These are phyloP conservation scores for Candida sanyaensis DNA, from an alignment of 1,139 yeast species.

Conservation along the genomic window DNA sequence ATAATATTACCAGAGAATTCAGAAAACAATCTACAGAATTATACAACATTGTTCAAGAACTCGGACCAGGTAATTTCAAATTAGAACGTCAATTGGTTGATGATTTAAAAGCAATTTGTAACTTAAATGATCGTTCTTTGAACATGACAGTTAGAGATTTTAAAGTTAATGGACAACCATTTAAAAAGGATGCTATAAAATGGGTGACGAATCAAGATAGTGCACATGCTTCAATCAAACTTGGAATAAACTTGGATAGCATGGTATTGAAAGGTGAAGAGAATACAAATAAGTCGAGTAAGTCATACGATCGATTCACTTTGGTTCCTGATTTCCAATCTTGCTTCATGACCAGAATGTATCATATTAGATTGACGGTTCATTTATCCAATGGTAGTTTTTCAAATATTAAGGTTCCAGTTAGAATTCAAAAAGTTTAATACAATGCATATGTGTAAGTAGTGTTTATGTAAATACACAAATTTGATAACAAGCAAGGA, in stretches of 20 bases:
- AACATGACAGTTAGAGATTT: conserved; percentile 23
- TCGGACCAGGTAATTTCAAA: conserved; percentile 29
- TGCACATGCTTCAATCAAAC: conserved; percentile 11
- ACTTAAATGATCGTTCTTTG: conserved; percentile 28
- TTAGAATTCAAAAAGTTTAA: conserved; percentile 19
- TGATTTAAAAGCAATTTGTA: conserved; percentile 33
- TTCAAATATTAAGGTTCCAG: conserved; percentile 34
- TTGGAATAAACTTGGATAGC: conserved; percentile 13
- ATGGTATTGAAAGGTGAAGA: conserved; percentile 13
- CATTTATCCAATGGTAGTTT: conserved; percentile 29
- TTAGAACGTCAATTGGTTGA: conserved; percentile 31
- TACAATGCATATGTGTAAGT: neutral
- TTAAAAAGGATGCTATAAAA: conserved; percentile 7
- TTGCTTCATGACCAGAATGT: conserved; percentile 36
- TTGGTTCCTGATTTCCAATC: conserved; percentile 44
- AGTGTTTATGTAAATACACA: too few species aligned
- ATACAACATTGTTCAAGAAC: conserved; percentile 18
- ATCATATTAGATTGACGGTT: conserved; percentile 32
- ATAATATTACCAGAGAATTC: conserved; percentile 26
- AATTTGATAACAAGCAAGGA: too few species aligned
- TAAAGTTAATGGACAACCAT: conserved; percentile 9
- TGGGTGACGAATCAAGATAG: conserved; percentile 3
- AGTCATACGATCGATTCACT: conserved; percentile 21
- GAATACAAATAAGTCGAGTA: neutral
- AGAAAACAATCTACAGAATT: conserved; percentile 22